Evolutionary conservation across 495 filamentous ascomycete species (phyloP), one percentile per base, ranked within the genome.

Genomic region (Trichoderma orchidacearum): DNA sequence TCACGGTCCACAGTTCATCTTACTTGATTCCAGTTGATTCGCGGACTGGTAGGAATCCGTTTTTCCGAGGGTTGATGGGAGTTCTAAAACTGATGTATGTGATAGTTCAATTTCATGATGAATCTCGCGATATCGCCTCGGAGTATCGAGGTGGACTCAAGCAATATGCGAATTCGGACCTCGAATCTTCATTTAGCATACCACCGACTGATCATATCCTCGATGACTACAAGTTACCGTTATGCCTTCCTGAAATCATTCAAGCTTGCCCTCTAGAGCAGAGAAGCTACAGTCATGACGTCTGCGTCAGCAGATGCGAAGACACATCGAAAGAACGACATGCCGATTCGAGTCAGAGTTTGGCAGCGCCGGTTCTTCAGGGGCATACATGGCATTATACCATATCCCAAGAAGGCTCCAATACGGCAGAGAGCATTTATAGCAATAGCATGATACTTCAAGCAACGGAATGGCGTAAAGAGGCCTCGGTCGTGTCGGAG

Each of bases 111-210:
- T 95, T 98, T 60, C 78, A 85, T 59, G 93, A 97, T 64, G 90
- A 97, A 61, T 96, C 90, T 27, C 80, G 92, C 30, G 76, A 86
- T 48, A 95, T 97, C 64, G 93, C 93, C 7, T 90, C 87, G 0
- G 89, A 95, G 68, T 98, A 98, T 68, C 79, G 84, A 51, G 91
- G 90, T 5, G 93, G 93, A 0, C 68, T 85, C 45, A 79, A 80
- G 58, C 80, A 80, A 62, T 98, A 98, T 71, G 76, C 83, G 34
- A 23, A 48, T 25, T 2, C n/a, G n/a, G n/a, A n/a, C n/a, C n/a
- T n/a, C n/a, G n/a, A n/a, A n/a, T n/a, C n/a, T n/a, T n/a, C n/a
- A n/a, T n/a, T n/a, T n/a, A n/a, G n/a, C n/a, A n/a, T n/a, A n/a
- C n/a, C n/a, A 48, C 21, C 41, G 11, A 12, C 41, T 12, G 21